Evolutionary conservation across 2,329 filamentous ascomycete species (phyloP).

Genomic region (Cladosporium velox): DNA sequence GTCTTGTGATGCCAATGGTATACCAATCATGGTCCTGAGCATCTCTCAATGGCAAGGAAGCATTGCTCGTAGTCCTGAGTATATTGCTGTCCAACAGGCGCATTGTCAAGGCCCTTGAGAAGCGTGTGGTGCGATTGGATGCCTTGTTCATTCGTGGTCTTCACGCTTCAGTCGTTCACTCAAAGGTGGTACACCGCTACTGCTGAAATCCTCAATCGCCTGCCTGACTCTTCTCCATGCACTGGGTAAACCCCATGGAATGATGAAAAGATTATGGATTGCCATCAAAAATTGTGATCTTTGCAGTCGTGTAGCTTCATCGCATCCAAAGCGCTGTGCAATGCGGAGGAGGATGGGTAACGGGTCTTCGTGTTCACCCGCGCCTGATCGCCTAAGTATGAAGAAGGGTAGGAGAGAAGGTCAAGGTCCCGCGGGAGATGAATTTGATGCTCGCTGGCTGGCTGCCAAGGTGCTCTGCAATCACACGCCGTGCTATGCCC

Average conservation of each 20-base stretch:
- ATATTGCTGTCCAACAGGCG: neutral
- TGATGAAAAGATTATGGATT: neutral
- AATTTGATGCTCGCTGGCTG: too few species aligned
- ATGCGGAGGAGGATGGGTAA: too few species aligned
- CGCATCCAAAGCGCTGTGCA: too few species aligned
- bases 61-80: neutral
- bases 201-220: neutral
- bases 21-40: neutral
- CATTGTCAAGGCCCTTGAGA: neutral
- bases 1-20: neutral
- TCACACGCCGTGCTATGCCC: too few species aligned
- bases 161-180: neutral
- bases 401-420: too few species aligned
- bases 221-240: neutral
- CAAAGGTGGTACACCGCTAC: neutral
- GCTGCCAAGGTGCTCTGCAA: too few species aligned
- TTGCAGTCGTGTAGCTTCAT: too few species aligned
- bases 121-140: neutral
- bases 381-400: too few species aligned
- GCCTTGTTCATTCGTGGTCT: too few species aligned
- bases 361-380: too few species aligned
- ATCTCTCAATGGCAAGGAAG: neutral
- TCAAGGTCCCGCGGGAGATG: too few species aligned
- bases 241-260: neutral
- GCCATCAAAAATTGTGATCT: too few species aligned